Base-by-base conservation (phyloP, 2,329 filamentous ascomycete genomes). In the Scolecobasidium constrictum region DNA sequence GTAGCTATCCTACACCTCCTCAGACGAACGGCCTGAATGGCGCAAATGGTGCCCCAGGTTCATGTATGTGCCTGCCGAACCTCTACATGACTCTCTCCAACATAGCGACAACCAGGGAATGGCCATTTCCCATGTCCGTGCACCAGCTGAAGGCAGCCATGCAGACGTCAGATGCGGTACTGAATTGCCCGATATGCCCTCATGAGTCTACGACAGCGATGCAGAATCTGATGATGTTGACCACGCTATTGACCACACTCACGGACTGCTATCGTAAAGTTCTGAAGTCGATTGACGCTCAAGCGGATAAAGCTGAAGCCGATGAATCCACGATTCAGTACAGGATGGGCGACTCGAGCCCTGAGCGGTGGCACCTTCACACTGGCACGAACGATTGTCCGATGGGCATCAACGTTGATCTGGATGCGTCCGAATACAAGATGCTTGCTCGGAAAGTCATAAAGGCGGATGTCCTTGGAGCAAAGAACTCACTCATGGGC, bases 31-130 rank as follows among this genome's bases (percentile, higher is more conserved):
- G n/a, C n/a, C n/a, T n/a, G n/a, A n/a, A n/a, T n/a, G n/a, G n/a
- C n/a, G n/a, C n/a, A n/a, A n/a, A n/a, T n/a, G n/a, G n/a, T n/a
- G n/a, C 28, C 6, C 17, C 18, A 17, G 19, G 5, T 9, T 9
- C 53, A 12, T 70, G 67, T 50, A 58, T 60, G 39, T 71, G 68
- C 47, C 61, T 70, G 23, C 63, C 62, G 6, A 58, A 58, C n/a
- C 63, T 66, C 43, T 70, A 68, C 49, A 56, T 70, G 3, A 62
- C 61, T 2, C 53, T 69, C 17, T 59, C 56, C 15, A 60, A 58
- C 34, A 56, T 72, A 15, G 61, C 66, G 47, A 50, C 59, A 9
- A 53, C 67, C 39, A 47, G 50, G 18, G 47, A 48, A 34, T 58
- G 64, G 47, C 38, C 53, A 28, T 72, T 72, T 47, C 68, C 69